Base-by-base conservation (phyloP, 2,329 filamentous ascomycete genomes). In the Penicillium capsulatum region DNA sequence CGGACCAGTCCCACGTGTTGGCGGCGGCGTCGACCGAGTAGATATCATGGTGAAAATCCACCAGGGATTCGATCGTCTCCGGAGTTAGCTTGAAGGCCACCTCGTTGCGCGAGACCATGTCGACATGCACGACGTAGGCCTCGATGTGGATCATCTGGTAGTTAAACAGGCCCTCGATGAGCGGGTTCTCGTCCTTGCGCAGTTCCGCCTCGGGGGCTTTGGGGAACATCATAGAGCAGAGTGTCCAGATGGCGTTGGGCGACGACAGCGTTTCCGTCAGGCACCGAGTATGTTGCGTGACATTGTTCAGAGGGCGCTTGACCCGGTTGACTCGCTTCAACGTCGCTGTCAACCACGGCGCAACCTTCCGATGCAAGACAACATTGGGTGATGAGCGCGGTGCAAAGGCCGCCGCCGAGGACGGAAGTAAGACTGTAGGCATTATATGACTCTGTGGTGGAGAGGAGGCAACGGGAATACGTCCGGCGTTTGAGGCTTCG, bases 51-150 rank as follows among this genome's bases (percentile, higher is more conserved):
- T 98, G 92, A 68, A 94, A 94, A 65, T 95, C 87, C 64, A 95
- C 84, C 50, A 98, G 79, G 36, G 86, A 72, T 59, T 95, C 89
- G 70, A 98, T 98, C 47, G 90, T 89, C 64, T 97, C 92, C 42
- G 83, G 80, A 16, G 90, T 97, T 60, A 98, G 79, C 78, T 98
- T 98, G 79, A 90, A 97, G 54, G 90, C 92, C 60, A 98, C 89
- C 73, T 97, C 92, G 65, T 94, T 92, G 68, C 90, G 85, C 59
- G 94, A 81, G 44, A 98, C 91, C 89, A 97, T 95, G 73, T 98
- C 92, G 68, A 98, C 89, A 68, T 97, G 91, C 46, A 98, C 92
- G 56, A 97, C 91, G 66, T 98, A 98, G 36, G 92, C 92, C 71
- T 97, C 90, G 56, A 97, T 74, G 65, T 96, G 88, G 60, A 96